Percentiles rank a stretch among this genome's conserved stretches.
phyloP scores from a whole-genome alignment of 202 grass and related monocot genomes.

The Musa balbisiana region DNA sequence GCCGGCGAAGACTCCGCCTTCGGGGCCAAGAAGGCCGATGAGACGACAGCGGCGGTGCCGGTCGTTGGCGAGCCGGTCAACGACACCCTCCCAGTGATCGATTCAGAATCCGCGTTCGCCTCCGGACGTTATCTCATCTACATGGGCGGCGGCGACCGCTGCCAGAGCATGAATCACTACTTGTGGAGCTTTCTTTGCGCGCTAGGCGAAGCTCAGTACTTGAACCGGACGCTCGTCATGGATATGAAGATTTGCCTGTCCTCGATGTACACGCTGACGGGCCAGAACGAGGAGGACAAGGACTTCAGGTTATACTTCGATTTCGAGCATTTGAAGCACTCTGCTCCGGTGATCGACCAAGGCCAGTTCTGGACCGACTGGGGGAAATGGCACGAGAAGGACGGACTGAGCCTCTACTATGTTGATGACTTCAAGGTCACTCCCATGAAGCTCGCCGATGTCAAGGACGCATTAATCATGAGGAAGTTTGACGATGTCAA shows the following conservation, averaged over 20 bases:
- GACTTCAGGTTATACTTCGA: conserved; percentile 95
- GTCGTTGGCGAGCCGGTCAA: conserved; percentile 78
- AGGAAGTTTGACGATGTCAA: conserved; percentile 65
- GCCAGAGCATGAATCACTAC: conserved; percentile 95
- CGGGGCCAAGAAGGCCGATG: conserved; percentile 37
- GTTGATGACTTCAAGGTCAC: conserved; percentile 71
- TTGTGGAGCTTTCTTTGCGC: conserved; percentile 85
- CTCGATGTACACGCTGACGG: conserved; percentile 44
- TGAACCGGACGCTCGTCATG: conserved; percentile 86
- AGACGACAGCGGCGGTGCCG: conserved; percentile 29
- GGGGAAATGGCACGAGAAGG: conserved; percentile 70
- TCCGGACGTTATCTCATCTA: conserved; percentile 60
- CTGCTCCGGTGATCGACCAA: conserved; percentile 61
- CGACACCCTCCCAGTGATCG: conserved; percentile 64
- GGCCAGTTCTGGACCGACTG: conserved; percentile 79
- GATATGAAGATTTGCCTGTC: conserved; percentile 71
- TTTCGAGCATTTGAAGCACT: conserved; percentile 81
- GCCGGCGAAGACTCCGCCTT: conserved; percentile 31
- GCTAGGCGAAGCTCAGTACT: conserved; percentile 76
- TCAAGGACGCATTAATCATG: conserved; percentile 84
- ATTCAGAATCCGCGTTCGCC: conserved; percentile 71
- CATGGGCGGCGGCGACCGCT: conserved; percentile 68
- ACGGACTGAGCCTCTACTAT: conserved; percentile 57
- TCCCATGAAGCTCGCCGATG: conserved; percentile 58
- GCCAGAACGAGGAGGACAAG: conserved; percentile 53